phyloP scores from a whole-genome alignment of 441 rosid genomes.

The Flueggea neowawraea region DNA sequence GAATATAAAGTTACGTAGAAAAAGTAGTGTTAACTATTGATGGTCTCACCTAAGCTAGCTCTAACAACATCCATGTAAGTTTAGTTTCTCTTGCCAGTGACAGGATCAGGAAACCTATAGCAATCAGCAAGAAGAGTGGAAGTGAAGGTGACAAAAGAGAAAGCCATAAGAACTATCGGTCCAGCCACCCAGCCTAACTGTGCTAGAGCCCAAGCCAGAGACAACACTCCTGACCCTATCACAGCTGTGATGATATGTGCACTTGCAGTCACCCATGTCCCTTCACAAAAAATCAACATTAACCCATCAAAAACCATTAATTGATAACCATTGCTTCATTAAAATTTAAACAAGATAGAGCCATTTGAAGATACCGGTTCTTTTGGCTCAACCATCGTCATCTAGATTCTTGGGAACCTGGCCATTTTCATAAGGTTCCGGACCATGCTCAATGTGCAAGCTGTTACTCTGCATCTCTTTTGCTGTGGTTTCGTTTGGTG shows the following conservation, averaged over 20 bases:
- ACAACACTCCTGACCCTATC: conserved; percentile 86
- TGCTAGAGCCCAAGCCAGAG: conserved; percentile 83
- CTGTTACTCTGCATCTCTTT: conserved; percentile 33
- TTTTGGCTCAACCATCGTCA: conserved; percentile 51
- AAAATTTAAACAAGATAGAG: too few species aligned
- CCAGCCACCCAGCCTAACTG: conserved; percentile 92
- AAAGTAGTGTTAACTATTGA: not conserved
- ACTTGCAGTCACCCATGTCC: conserved; percentile 75
- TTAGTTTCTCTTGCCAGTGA: conserved; percentile 71
- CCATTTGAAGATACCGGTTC: conserved; percentile 38
- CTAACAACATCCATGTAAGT: conserved; percentile 85
- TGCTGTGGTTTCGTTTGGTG: too few species aligned
- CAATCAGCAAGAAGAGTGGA: conserved; percentile 75
- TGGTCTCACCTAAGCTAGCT: conserved; percentile 50
- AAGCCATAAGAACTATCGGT: conserved; percentile 49
- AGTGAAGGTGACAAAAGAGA: conserved; percentile 75
- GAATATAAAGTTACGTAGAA: not conserved
- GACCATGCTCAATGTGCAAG: conserved; percentile 36
- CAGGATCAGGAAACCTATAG: conserved; percentile 72
- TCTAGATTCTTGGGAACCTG: conserved; percentile 35
- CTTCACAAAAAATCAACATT: conserved; percentile 23
- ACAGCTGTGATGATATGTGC: conserved; percentile 91
- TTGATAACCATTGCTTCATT: not conserved
- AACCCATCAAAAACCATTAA: not conserved
- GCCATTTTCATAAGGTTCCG: conserved; percentile 18